These are phyloP conservation scores for Cladosporium sphaerospermum DNA, from an alignment of 2,329 filamentous ascomycete genomes.

Conservation along the genomic window DNA sequence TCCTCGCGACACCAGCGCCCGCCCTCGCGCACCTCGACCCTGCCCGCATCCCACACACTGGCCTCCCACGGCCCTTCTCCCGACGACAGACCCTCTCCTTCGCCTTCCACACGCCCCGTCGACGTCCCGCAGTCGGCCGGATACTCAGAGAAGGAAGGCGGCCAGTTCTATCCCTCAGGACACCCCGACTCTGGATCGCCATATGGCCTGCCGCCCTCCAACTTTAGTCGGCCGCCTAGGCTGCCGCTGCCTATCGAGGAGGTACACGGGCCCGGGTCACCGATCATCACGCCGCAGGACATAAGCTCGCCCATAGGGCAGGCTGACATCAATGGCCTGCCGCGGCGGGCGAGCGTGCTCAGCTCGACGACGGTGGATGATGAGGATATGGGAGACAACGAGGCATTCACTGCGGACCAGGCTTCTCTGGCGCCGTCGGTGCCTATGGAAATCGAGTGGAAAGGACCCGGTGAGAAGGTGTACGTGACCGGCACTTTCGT, in stretches of 20 bases:
- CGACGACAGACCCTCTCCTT: neutral
- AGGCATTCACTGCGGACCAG: constrained; percentile 57
- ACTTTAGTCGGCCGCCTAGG: constrained; percentile 68
- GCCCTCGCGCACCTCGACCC: constrained; percentile 8
- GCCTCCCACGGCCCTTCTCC: constrained; percentile 6
- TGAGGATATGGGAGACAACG: constrained; percentile 56
- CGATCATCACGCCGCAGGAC: constrained; percentile 71
- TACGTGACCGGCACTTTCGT: constrained; percentile 98
- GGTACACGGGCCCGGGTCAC: constrained; percentile 80
- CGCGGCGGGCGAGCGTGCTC: constrained; percentile 48
- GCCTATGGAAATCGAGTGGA: constrained; percentile 82
- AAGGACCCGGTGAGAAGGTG: constrained; percentile 69
- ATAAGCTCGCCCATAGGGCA: constrained; percentile 42
- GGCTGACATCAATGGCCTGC: constrained; percentile 42
- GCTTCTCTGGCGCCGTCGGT: constrained; percentile 68
- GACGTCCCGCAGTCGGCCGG: constrained; percentile 7
- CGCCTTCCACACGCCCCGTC: constrained; percentile 7
- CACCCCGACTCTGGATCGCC: constrained; percentile 22
- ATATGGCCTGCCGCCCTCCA: constrained; percentile 34
- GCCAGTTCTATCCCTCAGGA: constrained; percentile 16
- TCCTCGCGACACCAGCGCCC: constrained; percentile 9
- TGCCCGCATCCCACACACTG: constrained; percentile 11
- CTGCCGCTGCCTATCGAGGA: constrained; percentile 91
- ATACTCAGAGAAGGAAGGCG: constrained; percentile 1
- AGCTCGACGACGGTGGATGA: constrained; percentile 63